Base-by-base conservation (phyloP, 75 land plant genomes). In the Azolla pinnata region DNA sequence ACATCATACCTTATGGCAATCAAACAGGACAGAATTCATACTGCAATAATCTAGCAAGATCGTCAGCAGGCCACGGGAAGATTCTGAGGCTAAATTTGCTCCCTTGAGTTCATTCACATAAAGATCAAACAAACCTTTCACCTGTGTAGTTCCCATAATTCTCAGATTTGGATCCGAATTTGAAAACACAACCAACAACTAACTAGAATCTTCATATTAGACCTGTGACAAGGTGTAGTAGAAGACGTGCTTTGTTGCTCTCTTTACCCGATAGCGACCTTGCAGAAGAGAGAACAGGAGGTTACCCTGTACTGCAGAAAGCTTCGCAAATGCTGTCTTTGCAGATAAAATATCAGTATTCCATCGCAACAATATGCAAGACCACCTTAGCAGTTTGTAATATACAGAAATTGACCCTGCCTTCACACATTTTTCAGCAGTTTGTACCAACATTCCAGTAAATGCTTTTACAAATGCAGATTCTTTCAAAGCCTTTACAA, bases 381-480 rank as follows among this genome's bases (percentile, higher is more conserved):
- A 89, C 99, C 99, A 95, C 46, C 76, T 81, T 14, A 95, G 75
- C 28, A 90, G 80, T 60, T 81, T 86, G 54, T 70, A 79, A 47
- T 76, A 66, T 20, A 70, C 83, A 2, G 79, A 66, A 52, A 57
- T 67, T 12, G 73, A 62, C 4, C 75, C 64, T 42, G 60, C 62
- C 71, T 82, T 90, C 28, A 33, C 29, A 20, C 73, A 76, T 72
- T 63, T 86, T 57, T 95, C 99, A 59, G 83, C 71, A 10, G 54
- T 21, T 75, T 81, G 99, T 33, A 90, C 81, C 72, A 95, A 84
- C 1, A 72, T 67, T 10, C 73, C 79, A 32, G 97, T 87, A 86
- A 95, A 95, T 28, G 29, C 61, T 61, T 90, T 95, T 79, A 95
- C 83, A 68, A 90, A 95, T 25, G 57, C 28, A 31, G 69, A 64